Evolutionary conservation across 2,329 filamentous ascomycete species (phyloP), one percentile per base, ranked within the genome.

Genomic region (Gnomoniopsis sp.): DNA sequence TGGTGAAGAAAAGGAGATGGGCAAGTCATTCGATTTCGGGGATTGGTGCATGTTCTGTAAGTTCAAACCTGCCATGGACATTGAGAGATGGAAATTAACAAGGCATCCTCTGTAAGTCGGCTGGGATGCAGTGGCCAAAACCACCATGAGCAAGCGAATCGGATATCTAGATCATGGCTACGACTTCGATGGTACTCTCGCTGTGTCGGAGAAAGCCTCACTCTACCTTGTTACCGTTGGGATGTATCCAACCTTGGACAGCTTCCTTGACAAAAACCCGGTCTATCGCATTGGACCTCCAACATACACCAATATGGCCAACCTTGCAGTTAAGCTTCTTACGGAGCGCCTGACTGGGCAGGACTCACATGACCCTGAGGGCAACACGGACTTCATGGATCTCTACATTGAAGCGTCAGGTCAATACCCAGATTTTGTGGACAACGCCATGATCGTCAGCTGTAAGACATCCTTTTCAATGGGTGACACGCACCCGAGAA

Each of bases 171-270:
- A 57, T 4, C 47, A 57, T 6, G 54, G 54, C 15, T 61, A 62
- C 10, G 77, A 80, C 60, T 67, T 74, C 62, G 70, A 72, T 36
- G 70, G 69, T 4, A 76, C 71, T 23, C 72, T 79, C 6, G 61
- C 55, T n/a, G 65, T 63, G 10, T 64, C 68, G 0, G 68, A 69
- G 17, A 26, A 17, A 17, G 54, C 54, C 15, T 43, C 47, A 3
- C 34, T 19, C 36, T 57, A 57, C 36, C n/a, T 57, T 10, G 36
- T 51, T 19, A 51, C 47, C n/a, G 6, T 57, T 6, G 54, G 54
- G 62, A 62, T 69, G 62, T 62, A 68, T 41, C 69, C 70, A 0
- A 62, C 64, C 36, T 60, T 72, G 0, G 69, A 72, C 49, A 53
- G 52, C 2, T 41, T 67, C 33, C 62, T 71, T 1, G 69, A 70